Conservation (phyloP, 257 asterid species). For the Solanum corneliomulleri region DNA sequence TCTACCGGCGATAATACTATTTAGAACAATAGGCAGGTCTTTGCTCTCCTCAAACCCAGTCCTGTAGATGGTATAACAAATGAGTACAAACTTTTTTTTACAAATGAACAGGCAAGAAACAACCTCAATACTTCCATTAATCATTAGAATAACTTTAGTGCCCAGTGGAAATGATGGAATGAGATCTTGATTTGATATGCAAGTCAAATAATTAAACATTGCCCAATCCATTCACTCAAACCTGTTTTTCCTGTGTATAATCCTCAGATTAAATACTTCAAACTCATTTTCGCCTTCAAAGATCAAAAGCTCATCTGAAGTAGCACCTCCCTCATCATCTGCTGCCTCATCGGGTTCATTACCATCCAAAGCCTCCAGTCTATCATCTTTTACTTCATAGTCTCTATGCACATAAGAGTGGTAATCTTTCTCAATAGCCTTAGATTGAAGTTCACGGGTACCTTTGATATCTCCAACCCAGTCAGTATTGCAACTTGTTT, state of each 20-base stretch:
- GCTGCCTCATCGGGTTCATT: conserved; percentile 22
- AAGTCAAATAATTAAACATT: background rate
- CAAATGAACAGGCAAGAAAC: conserved; percentile 30
- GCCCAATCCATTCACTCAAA: background rate
- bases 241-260: conserved; percentile 88
- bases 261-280: conserved; percentile 56
- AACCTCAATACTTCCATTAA: conserved; percentile 13
- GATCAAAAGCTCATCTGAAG: conserved; percentile 42
- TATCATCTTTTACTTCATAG: conserved; percentile 12
- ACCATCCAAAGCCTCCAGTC: conserved; percentile 11
- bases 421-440: conserved; percentile 7
- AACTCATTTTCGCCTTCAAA: conserved; percentile 55
- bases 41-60: conserved; percentile 87
- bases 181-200: background rate
- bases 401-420: background rate
- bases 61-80: conserved; percentile 52
- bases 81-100: conserved; percentile 38
- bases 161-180: background rate
- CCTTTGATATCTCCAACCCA: conserved; percentile 17
- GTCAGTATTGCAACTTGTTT: conserved; percentile 12
- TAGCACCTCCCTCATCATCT: conserved; percentile 31
- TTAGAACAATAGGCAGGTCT: conserved; percentile 68
- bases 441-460: conserved; percentile 10
- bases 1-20: conserved; percentile 60
- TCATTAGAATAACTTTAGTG: background rate